Base-by-base conservation (phyloP, 2,329 filamentous ascomycete genomes). In the Microsporum ferrugineum region DNA sequence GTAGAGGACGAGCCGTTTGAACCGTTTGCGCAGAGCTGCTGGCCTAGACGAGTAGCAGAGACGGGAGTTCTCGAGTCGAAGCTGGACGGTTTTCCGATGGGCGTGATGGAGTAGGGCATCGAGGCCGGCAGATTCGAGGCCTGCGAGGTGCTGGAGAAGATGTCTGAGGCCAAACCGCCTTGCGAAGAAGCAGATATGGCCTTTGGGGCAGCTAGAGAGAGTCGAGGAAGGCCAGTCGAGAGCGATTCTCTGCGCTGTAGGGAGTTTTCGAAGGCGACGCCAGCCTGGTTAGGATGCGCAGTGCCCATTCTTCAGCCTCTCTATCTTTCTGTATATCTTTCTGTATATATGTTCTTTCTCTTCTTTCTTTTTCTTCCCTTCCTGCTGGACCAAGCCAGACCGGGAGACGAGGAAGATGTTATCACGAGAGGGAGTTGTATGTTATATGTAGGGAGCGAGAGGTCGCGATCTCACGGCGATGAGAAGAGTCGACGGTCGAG, bases 81-180 rank as follows among this genome's bases (percentile, higher is more conserved):
- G n/a, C 70, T 65, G n/a, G 70, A 62, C 7, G 72, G 68, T 39
- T 72, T 64, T 43, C 73, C 73, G 66, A 76, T 69, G 23, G 73
- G 72, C 55, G 74, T 71, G 60, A 76, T 73, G 10, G 72, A 69
- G 63, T 72, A 71, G 60, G 70, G 67, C 59, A 75, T 75, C 29
- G 73, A 67, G 14, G 68, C 65, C 43, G 65, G 67, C 66, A 75
- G 65, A 64, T 72, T 70, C 55, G 70, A 62, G 58, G 71, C 63
- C 60, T 72, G 66, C 65, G 75, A 72, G 62, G 69, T 68, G 49
- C 72, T 71, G 63, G 68, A 73, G 63, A 76, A 75, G 66, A 76
- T 72, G 68, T 76, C 74, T 67, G 73, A 71, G 68, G 74, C 72
- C 72, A 75, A 75, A 66, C 71, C 72, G 73, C 74, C 72, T 70